Evolutionary conservation across 495 filamentous ascomycete species (phyloP).

Genomic region (Talaromyces thailandensis): DNA sequence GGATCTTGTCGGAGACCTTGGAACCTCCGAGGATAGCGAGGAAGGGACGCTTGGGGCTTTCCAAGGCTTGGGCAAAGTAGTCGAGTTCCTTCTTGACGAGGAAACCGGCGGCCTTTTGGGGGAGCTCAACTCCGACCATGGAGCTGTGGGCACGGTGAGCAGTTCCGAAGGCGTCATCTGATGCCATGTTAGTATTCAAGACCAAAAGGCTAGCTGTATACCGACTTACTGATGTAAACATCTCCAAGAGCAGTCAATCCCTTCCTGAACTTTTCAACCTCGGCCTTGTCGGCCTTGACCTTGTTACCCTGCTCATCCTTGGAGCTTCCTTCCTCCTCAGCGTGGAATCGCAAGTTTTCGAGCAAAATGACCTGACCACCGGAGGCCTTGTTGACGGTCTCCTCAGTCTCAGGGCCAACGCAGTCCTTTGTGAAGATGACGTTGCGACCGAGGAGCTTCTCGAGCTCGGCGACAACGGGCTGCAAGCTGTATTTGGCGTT

Average conservation of each 20-base stretch:
- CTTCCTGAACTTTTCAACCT: constrained; percentile 89
- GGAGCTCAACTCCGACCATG: constrained; percentile 94
- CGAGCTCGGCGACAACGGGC: constrained; percentile 83
- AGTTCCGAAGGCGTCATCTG: constrained; percentile 97
- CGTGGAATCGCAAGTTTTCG: constrained; percentile 96
- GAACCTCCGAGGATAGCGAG: constrained; percentile 96
- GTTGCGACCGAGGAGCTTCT: constrained; percentile 73
- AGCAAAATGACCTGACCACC: constrained; percentile 82
- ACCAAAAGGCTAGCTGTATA: background rate
- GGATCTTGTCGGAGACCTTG: constrained; percentile 99
- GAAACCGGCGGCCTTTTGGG: constrained; percentile 94
- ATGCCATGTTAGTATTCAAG: background rate
- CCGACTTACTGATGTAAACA: constrained; percentile 81
- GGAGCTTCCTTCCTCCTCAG: constrained; percentile 91
- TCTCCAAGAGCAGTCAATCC: constrained; percentile 91
- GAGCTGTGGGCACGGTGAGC: constrained; percentile 97
- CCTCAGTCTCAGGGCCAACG: constrained; percentile 83
- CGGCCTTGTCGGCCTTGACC: constrained; percentile 89
- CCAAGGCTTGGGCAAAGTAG: constrained; percentile 96
- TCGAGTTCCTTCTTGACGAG: constrained; percentile 99
- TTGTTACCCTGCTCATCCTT: constrained; percentile 94
- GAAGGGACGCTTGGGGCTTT: constrained; percentile 89
- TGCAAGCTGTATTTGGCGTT: constrained; percentile 91
- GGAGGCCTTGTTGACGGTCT: constrained; percentile 72
- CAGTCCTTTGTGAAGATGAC: constrained; percentile 88